A percentile compares a stretch with the other conserved stretches of the same genome.
Evolutionary conservation across 768 basidiomycete species (phyloP).

Genomic region (Mycena sanguinolenta): DNA sequence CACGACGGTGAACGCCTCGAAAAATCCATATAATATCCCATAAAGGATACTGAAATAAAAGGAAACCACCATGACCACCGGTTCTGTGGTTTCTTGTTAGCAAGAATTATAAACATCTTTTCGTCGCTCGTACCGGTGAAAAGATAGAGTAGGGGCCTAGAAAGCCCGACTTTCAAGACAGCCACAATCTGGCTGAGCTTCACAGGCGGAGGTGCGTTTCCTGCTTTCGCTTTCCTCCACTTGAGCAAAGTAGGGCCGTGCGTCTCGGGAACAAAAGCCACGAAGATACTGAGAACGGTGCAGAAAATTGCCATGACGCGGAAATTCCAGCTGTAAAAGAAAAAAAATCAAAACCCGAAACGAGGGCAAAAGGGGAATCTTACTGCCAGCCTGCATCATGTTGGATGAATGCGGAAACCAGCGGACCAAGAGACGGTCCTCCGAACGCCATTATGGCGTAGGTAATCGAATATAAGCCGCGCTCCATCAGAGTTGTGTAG

Average conservation of each 20-base stretch:
- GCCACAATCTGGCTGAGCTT: constrained; percentile 17
- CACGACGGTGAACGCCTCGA: constrained; percentile 32
- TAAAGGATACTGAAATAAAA: constrained; percentile 34
- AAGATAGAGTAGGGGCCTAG: constrained; percentile 29
- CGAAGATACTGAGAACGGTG: constrained; percentile 29
- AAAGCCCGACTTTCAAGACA: constrained; percentile 23
- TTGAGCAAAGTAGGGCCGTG: constrained; percentile 34
- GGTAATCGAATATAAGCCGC: constrained; percentile 4
- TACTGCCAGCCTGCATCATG: constrained; percentile 31
- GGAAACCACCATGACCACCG: constrained; percentile 36
- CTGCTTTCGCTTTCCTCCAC: constrained; percentile 26
- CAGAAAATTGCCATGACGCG: constrained; percentile 34
- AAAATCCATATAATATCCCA: constrained; percentile 35
- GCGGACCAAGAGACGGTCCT: constrained; percentile 30
- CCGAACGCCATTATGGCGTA: constrained; percentile 36
- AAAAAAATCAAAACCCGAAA: not conserved
- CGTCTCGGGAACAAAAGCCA: constrained; percentile 31
- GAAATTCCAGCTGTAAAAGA: constrained; percentile 32
- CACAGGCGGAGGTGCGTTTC: constrained; percentile 6
- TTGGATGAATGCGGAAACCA: constrained; percentile 32
- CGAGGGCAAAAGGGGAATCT: not conserved
- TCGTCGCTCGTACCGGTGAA: constrained; percentile 25
- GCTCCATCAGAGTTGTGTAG: constrained; percentile 7
- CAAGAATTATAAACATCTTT: not conserved
- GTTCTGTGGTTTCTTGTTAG: constrained; percentile 20